Evolutionary conservation across 257 asterid species (phyloP), one percentile per base, ranked within the genome.

Genomic region (Petrea volubilis): DNA sequence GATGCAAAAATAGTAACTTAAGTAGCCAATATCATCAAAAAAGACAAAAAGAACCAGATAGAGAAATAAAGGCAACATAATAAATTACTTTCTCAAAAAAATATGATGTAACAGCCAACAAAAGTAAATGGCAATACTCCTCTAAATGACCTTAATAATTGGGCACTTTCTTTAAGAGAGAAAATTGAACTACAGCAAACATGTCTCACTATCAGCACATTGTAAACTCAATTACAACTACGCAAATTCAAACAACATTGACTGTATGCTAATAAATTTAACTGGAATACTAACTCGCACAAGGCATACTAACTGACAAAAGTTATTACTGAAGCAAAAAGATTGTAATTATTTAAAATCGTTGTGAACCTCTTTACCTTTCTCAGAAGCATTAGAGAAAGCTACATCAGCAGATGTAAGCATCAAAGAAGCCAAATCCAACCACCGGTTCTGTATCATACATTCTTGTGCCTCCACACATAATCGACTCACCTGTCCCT

Each of bases 381-480:
- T 92, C 67, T 95, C 98, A 11, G 97, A 81, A 64, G 95, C 97
- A 74, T 92, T 88, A 11, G 99, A 77, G 83, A 90, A 87, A 62
- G 92, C 79, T 28, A 95, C 79, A 78, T 92, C 97, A 24, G 97
- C 96, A 43, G 98, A 88, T 60, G 96, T 83, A 10, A 95, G 85
- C 96, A 92, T 87, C 77, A 92, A 77, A 0, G 96, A 87, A 20
- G 87, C 88, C 87, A 95, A 85, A 80, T 95, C 98, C 78, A 83
- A 65, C 99, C 98, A 95, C 76, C 94, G 80, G 67, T 74, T 82
- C 31, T 68, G 84, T n/a, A 85, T 40, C 85, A 92, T 73, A 81
- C 88, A 84, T 67, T 95, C 85, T 78, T 86, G 94, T 5, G 98
- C 98, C 87, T 95, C 97, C 74, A 82, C 28, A 55, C 82, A 82